Evolutionary conservation across 257 asterid genomes (phyloP).

Genomic region (Solanum chiquidenum): DNA sequence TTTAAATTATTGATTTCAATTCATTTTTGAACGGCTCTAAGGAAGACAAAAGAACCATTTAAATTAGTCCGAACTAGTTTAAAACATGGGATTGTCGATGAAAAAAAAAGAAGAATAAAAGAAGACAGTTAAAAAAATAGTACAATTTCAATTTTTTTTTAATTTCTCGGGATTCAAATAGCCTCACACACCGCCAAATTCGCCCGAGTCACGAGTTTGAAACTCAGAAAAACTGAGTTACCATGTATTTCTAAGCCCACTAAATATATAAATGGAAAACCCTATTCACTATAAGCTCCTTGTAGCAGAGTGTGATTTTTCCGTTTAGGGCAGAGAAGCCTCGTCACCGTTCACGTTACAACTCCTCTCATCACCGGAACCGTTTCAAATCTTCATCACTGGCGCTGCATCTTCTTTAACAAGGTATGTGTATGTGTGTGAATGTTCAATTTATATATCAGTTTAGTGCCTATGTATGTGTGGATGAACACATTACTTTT

Average conservation of each 20-base stretch:
- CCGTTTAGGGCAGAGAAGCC: not conserved
- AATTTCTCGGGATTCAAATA: not conserved
- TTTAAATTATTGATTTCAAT: too few species aligned
- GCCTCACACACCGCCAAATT: not conserved
- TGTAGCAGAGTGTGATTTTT: not conserved
- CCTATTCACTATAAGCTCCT: not conserved
- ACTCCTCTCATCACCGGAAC: not conserved
- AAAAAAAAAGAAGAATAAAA: not conserved
- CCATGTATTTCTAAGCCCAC: not conserved
- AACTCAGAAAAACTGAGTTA: not conserved
- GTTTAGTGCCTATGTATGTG: not conserved
- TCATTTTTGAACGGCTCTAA: too few species aligned
- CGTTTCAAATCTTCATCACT: not conserved
- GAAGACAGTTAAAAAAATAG: not conserved
- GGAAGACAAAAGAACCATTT: too few species aligned
- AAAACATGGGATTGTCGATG: not conserved
- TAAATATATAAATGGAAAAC: not conserved
- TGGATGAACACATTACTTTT: not conserved
- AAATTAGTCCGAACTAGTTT: too few species aligned
- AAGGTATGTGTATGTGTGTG: not conserved
- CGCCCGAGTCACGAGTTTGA: not conserved
- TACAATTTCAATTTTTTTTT: not conserved
- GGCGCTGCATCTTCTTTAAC: not conserved
- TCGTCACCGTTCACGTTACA: not conserved
- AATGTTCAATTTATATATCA: not conserved